Evolutionary conservation across 2,329 filamentous ascomycete species (phyloP), one percentile per base, ranked within the genome.

Genomic region (Phyllosticta citrichinensis): DNA sequence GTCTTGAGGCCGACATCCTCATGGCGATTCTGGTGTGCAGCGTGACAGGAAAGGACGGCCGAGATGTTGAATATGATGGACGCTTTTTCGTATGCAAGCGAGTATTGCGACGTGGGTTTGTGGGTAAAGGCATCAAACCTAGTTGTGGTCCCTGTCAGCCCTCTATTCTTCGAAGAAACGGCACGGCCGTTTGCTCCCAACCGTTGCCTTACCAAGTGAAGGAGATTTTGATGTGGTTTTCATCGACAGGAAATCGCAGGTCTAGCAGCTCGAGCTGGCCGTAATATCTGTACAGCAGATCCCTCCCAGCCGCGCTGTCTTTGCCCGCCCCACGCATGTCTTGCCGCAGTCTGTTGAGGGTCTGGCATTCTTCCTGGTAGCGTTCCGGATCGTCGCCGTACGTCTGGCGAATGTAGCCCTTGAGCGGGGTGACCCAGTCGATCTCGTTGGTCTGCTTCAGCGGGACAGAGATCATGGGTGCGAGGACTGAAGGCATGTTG

Each of bases 101-200:
- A 97, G 77, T 95, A 97, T 74, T 99, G 94, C 3, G 92, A 87
- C 4, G 94, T 99, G n/a, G 91, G 83, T 71, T 97, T 97, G 74
- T 96, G 92, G 53, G 94, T 99, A 73, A 99, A 99, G n/a, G 95
- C 94, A 75, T 99, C 94, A 77, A 95, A 97, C 91, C 91, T 96
- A 50, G 10, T 27, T 1, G 33, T 58, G 17, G 40, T 14, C 5
- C 8, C 40, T n/a, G 40, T 40, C 25, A 30, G 22, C 51, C 30
- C 24, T 52, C 19, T 33, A 53, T 25, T 56, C 11, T 30, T 35
- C 27, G 19, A 47, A 50, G 22, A 40, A 17, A 22, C 22, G 6
- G 10, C 17, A 22, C 57, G 5, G 58, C 27, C 35, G 14, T n/a
- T 12, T 55, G 22, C 11, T 22, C 20, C 17, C 5, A 22, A 27